Conservation (phyloP, 1,284 basidiomycete genomes). For the Bondarzewia mesenterica region DNA sequence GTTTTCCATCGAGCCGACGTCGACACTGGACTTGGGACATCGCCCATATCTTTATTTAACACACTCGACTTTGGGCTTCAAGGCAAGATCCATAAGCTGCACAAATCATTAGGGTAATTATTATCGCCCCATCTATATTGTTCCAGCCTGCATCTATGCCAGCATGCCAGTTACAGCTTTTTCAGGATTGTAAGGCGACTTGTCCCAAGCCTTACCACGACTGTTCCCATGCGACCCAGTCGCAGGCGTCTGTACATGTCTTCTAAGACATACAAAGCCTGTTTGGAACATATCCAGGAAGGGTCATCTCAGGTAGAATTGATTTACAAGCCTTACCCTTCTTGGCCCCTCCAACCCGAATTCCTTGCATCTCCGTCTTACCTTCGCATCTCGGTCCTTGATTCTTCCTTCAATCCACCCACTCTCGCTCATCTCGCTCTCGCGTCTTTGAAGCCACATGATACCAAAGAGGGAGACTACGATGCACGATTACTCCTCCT, state of each 20-base stretch:
- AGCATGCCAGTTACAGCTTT: background rate
- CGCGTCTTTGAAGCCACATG: constrained; percentile 37
- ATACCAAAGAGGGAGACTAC: constrained; percentile 27
- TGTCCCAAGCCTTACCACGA: too few species aligned
- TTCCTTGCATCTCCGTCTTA: constrained; percentile 2
- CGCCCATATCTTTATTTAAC: too few species aligned
- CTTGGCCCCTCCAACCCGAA: constrained; percentile 27
- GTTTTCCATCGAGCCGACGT: too few species aligned
- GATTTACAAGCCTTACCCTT: constrained; percentile 41
- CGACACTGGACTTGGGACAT: too few species aligned
- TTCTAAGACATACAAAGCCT: background rate
- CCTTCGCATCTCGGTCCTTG: constrained; percentile 63
- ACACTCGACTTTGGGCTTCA: too few species aligned
- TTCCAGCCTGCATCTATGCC: too few species aligned
- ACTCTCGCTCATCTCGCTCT: constrained; percentile 83
- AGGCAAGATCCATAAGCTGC: too few species aligned
- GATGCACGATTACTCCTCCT: constrained; percentile 79
- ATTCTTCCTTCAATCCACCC: constrained; percentile 94
- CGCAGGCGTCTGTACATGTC: background rate
- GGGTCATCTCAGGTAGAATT: constrained; percentile 21
- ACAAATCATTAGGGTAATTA: too few species aligned
- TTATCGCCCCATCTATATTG: too few species aligned
- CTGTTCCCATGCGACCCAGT: background rate
- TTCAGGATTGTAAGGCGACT: too few species aligned
- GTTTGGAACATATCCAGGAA: constrained; percentile 6